A percentile compares a stretch with the other conserved stretches of the same genome.
Evolutionary conservation across 2,329 filamentous ascomycete genomes (phyloP).

Genomic region (Ceratocystis huliohia): DNA sequence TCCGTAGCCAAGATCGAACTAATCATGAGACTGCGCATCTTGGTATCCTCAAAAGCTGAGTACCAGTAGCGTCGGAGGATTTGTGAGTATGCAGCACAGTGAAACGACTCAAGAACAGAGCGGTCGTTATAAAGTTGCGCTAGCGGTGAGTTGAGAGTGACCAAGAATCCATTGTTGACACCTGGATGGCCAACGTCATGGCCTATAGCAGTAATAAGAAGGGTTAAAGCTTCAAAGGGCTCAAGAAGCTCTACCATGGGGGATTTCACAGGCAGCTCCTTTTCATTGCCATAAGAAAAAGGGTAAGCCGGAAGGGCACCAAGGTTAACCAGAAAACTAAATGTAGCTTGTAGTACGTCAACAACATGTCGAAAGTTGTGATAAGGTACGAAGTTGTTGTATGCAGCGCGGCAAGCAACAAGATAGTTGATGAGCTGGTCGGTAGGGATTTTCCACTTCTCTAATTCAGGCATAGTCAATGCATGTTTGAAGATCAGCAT

Average conservation of each 20-base stretch:
- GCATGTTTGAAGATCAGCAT: constrained; percentile 83
- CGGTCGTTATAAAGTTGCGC: constrained; percentile 95
- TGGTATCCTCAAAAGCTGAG: constrained; percentile 59
- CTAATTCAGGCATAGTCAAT: constrained; percentile 65
- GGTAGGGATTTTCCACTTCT: constrained; percentile 64
- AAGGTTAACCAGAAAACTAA: constrained; percentile 74
- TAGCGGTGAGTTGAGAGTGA: constrained; percentile 80
- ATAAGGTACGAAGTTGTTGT: constrained; percentile 91
- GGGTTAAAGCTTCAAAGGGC: constrained; percentile 76
- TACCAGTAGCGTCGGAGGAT: constrained; percentile 91
- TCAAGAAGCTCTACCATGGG: constrained; percentile 63
- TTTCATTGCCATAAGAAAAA: constrained; percentile 23
- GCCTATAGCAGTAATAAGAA: constrained; percentile 90
- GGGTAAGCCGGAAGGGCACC: constrained; percentile 61
- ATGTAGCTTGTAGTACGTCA: constrained; percentile 87
- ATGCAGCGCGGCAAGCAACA: constrained; percentile 79
- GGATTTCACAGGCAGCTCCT: constrained; percentile 35
- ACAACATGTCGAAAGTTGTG: constrained; percentile 98
- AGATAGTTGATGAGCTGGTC: constrained; percentile 76
- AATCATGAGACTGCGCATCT: constrained; percentile 83
- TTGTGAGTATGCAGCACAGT: constrained; percentile 93
- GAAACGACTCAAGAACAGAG: constrained; percentile 92
- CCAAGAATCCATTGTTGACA: constrained; percentile 93
- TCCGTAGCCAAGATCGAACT: constrained; percentile 96
- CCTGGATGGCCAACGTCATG: constrained; percentile 96